Base-by-base conservation (phyloP, 768 basidiomycete genomes). In the Erythrobasidium yunnanense region DNA sequence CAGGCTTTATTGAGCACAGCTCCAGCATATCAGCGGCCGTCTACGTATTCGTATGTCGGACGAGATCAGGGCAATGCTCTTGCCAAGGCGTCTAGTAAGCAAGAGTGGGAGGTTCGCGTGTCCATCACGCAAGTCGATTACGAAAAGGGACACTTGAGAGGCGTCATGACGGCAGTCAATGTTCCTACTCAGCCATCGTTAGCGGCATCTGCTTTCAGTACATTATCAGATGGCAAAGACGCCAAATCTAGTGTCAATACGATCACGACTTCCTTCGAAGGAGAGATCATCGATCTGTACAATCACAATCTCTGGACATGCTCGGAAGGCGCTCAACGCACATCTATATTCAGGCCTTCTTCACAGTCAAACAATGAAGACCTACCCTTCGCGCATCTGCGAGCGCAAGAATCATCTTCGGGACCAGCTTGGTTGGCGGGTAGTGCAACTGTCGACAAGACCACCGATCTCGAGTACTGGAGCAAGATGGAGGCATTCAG, bases 111-210 rank as follows among this genome's bases (percentile, higher is more conserved):
- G 2, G 1, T n/a, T 4, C 55, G 71, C 67, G 70, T 72, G 55
- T 34, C 46, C n/a, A 67, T 73, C 34, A 53, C 53, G 2, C 18
- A 53, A 20, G 70, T 69, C 47, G 55, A 53, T 15, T 66, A 65
- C n/a, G 8, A 2, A 1, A 20, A 5, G 1, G 55, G 38, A 5
- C 1, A 13, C 5, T 11, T 73, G 8, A 54, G 52, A 1, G 72
- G 72, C 20, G 7, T 69, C 8, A 73, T 73, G 72, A 63, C 49
- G 25, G 72, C 72, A 0, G 42, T 70, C 50, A 68, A 70, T 18
- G 63, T 71, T 35, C 49, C 62, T n/a, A 33, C n/a, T 56, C 38
- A 46, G n/a, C 2, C 13, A 8, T 13, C 25, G 27, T 29, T 15
- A 15, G 27, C 13, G 18, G 38, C n/a, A 42, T 27, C 56, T 47